These are phyloP conservation scores for Juglanconis sp. DNA, from an alignment of 2,329 filamentous ascomycete species.

Conservation along the genomic window DNA sequence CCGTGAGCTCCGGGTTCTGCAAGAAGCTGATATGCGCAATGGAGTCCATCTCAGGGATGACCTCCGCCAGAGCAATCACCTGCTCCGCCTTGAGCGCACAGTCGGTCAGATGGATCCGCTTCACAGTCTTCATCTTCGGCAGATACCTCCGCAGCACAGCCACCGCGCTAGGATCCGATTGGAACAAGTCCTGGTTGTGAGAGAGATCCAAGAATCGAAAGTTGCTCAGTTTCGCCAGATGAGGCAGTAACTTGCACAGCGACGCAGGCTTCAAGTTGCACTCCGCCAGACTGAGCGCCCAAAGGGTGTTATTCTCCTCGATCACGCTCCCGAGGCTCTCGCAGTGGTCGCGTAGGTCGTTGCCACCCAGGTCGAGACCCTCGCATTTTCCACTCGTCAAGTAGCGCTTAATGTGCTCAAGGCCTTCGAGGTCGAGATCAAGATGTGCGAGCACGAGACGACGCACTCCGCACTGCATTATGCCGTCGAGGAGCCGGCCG, in stretches of 20 bases:
- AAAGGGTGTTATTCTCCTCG: constrained; percentile 57
- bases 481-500: constrained; percentile 73
- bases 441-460: constrained; percentile 84
- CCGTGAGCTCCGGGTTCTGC: constrained; percentile 71
- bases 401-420: constrained; percentile 75
- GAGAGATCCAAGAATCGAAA: constrained; percentile 91
- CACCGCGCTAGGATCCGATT: constrained; percentile 68
- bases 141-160: constrained; percentile 75
- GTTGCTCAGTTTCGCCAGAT: constrained; percentile 64
- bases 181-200: constrained; percentile 80
- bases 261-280: constrained; percentile 75
- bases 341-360: constrained; percentile 61
- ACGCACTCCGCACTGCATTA: constrained; percentile 73
- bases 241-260: constrained; percentile 72
- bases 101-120: constrained; percentile 82
- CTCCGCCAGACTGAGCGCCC: constrained; percentile 80
- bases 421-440: constrained; percentile 66
- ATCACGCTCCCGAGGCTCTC: constrained; percentile 51
- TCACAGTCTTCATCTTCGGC: constrained; percentile 72
- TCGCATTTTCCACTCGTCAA: constrained; percentile 75
- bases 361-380: constrained; percentile 85
- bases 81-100: constrained; percentile 83
- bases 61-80: constrained; percentile 84
- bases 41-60: constrained; percentile 76
- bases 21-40: constrained; percentile 85